Base-by-base conservation (phyloP, 371 early-diverging fungal species). In the Actinomucor elegans region DNA sequence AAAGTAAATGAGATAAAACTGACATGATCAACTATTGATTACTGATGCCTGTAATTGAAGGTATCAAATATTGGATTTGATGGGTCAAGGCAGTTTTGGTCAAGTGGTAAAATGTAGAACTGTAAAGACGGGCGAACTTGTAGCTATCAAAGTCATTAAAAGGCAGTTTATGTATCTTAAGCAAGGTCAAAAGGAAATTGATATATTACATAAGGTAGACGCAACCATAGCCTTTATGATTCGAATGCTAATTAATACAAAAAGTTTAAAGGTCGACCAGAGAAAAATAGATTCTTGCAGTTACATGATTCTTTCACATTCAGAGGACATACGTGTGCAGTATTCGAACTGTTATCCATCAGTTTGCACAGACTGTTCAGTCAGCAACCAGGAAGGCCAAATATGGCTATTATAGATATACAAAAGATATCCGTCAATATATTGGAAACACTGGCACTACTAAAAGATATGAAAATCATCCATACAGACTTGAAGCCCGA, bases 401-500 rank as follows among this genome's bases (percentile, higher is more conserved):
- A 98, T 11, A 69, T 99, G 33, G 84, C 90, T 31, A 88, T 90
- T 35, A 84, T 81, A 46, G 81, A 93, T 3, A 91, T 97, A 14
- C 87, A 92, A 15, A 81, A 86, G 15, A 88, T 99, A 50, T 82
- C 91, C 2, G 61, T 79, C 20, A 97, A 97, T 61, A 79, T 99
- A 17, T 72, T 99, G 47, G 93, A 96, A 56, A 90, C 94, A 4
- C 68, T 99, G 56, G 75, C 77, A 28, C 75, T 94, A 12, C 67
- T 99, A 21, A 84, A 81, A 56, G 77, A 85, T 53, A 87, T 94
- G 3, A 81, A 87, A 29, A 88, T 99, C 45, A 96, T 97, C 42
- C 99, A 99, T 67, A 94, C 98, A 50, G 99, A 99, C 71, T 79
- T 99, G 44, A 99, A 99, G 72, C 99, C 48, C 1, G 99, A 96